Evolutionary conservation across 2,329 filamentous ascomycete species (phyloP).

Genomic region (Zymoseptoria passerinii): DNA sequence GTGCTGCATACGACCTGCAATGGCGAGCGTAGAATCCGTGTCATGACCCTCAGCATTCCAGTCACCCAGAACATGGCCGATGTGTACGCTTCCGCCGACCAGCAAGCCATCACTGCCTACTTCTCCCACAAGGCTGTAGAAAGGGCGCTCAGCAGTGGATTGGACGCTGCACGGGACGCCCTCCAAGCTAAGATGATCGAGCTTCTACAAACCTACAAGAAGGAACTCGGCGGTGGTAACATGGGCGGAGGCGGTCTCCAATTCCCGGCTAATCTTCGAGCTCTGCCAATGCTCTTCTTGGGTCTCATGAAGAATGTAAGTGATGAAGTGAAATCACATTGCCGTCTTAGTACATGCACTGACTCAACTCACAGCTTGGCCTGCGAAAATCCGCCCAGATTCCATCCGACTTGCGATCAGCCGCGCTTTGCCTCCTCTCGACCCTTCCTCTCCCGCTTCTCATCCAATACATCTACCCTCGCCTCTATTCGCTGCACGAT

Average conservation of each 20-base stretch:
- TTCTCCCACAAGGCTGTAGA: slow-evolving; percentile 98
- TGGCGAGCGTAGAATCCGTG: slow-evolving; percentile 87
- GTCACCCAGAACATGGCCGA: slow-evolving; percentile 87
- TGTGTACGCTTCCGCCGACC: slow-evolving; percentile 89
- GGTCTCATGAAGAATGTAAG: slow-evolving; percentile 90
- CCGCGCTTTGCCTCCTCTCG: slow-evolving; percentile 86
- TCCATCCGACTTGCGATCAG: slow-evolving; percentile 84
- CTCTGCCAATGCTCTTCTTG: slow-evolving; percentile 81
- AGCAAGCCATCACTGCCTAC: slow-evolving; percentile 85
- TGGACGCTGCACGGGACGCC: slow-evolving; percentile 85
- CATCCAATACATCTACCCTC: slow-evolving; percentile 73
- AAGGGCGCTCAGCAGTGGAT: slow-evolving; percentile 70
- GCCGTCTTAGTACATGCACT: slow-evolving; percentile 15
- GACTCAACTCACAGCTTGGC: slow-evolving; percentile 46
- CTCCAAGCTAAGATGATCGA: slow-evolving; percentile 88
- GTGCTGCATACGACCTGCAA: slow-evolving; percentile 97
- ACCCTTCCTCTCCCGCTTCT: slow-evolving; percentile 83
- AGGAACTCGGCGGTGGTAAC: slow-evolving; percentile 90
- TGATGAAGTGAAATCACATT: slow-evolving; percentile 30
- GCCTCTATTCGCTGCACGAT: slow-evolving; percentile 73
- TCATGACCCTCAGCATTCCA: slow-evolving; percentile 85
- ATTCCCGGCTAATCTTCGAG: slow-evolving; percentile 86
- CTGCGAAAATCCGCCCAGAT: slow-evolving; percentile 90
- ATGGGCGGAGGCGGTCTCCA: slow-evolving; percentile 88
- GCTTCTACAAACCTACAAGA: slow-evolving; percentile 88